Conservation (phyloP, 768 basidiomycete species). For the Phanerochaete sordida region DNA sequence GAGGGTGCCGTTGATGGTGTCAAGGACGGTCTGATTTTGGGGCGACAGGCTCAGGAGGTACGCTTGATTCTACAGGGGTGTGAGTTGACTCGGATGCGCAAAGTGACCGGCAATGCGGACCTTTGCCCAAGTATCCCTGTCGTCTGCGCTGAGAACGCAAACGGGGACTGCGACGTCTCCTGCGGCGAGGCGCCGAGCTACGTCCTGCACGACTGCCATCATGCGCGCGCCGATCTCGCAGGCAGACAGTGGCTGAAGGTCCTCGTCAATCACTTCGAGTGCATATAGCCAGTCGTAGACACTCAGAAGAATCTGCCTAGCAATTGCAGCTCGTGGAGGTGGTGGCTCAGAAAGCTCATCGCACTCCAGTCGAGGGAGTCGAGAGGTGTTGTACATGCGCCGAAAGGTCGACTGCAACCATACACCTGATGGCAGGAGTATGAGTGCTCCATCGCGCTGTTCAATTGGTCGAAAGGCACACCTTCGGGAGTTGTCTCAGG, state of each 20-base stretch:
- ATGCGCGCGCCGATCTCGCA: constrained; percentile 44
- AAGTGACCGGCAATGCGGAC: constrained; percentile 35
- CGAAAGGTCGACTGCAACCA: constrained; percentile 60
- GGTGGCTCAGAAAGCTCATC: constrained; percentile 62
- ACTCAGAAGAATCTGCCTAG: constrained; percentile 64
- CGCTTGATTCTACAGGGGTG: constrained; percentile 56
- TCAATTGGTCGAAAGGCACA: too few relatives aligned
- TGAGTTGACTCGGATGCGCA: background rate
- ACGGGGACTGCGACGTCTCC: constrained; percentile 62
- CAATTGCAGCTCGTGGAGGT: constrained; percentile 37
- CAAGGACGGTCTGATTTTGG: constrained; percentile 52
- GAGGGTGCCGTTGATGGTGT: constrained; percentile 65
- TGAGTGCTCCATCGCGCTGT: too few relatives aligned
- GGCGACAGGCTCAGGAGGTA: constrained; percentile 66
- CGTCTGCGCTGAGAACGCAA: constrained; percentile 73
- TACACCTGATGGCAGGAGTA: constrained; percentile 23
- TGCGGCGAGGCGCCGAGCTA: constrained; percentile 38
- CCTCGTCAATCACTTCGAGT: constrained; percentile 58
- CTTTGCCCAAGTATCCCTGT: constrained; percentile 77
- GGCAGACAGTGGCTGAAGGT: constrained; percentile 26
- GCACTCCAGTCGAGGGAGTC: constrained; percentile 64
- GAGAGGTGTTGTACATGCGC: constrained; percentile 72
- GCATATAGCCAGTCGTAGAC: constrained; percentile 78
- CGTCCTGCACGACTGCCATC: constrained; percentile 52
- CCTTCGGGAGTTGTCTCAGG: constrained; percentile 73